Evolutionary conservation across 176 grass and related monocot species (phyloP).

Genomic region (Calamus simplicifolius): DNA sequence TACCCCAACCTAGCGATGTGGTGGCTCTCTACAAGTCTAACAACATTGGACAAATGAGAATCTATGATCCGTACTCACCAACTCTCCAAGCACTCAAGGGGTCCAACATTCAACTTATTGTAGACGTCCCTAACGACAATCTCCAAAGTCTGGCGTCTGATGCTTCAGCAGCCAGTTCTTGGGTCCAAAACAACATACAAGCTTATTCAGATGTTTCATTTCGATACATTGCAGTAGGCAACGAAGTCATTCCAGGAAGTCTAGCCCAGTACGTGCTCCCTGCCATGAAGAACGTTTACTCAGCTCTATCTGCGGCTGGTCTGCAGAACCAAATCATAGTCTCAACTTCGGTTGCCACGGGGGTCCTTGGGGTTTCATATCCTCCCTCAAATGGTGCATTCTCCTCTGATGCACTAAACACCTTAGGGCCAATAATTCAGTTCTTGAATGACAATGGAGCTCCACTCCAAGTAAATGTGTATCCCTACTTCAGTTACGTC

Average conservation of each 20-base stretch:
- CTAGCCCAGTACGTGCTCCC: not conserved
- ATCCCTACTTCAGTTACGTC: conserved; percentile 4
- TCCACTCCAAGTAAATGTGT: not conserved
- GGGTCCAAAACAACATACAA: not conserved
- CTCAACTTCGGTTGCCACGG: not conserved
- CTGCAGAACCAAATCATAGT: not conserved
- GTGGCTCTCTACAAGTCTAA: not conserved
- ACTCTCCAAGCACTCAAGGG: not conserved
- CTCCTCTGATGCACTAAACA: not conserved
- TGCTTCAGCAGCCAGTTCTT: not conserved
- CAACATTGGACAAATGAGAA: not conserved
- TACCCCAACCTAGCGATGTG: not conserved
- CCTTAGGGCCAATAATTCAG: not conserved
- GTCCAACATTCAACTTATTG: not conserved
- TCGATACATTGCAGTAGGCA: conserved; percentile 2
- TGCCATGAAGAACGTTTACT: not conserved
- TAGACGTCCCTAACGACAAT: not conserved
- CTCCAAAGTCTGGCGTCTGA: not conserved
- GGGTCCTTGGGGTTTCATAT: not conserved
- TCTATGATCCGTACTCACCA: not conserved
- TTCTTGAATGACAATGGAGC: not conserved
- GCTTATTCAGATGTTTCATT: not conserved
- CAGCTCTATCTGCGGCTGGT: not conserved
- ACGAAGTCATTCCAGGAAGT: not conserved
- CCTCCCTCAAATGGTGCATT: not conserved